Conservation (phyloP, 352 stramenopile species). For the Nothophytophthora sp. region DNA sequence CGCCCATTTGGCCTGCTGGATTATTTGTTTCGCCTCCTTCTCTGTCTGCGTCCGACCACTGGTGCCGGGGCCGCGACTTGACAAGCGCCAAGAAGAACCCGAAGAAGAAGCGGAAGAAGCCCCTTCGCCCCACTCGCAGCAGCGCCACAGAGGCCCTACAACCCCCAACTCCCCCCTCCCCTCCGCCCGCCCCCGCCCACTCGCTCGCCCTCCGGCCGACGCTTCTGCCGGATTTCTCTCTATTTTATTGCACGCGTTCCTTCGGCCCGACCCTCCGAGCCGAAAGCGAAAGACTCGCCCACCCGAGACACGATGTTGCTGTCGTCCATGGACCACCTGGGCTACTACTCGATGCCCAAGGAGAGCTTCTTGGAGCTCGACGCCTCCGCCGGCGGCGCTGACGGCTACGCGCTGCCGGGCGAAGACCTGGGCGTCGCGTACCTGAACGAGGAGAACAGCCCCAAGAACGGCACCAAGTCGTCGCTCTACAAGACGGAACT, state of each 20-base stretch:
- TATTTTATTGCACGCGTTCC: not conserved
- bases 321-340: conserved; percentile 82
- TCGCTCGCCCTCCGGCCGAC: not conserved
- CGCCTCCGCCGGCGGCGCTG: conserved; percentile 29
- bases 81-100: not conserved
- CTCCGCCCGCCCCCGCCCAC: not conserved
- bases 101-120: not conserved
- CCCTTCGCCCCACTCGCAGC: not conserved
- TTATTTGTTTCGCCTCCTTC: conserved; percentile 22
- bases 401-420: conserved; percentile 45
- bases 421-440: conserved; percentile 49
- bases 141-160: not conserved
- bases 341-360: conserved; percentile 83
- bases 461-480: conserved; percentile 85
- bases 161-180: not conserved
- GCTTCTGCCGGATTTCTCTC: not conserved
- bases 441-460: conserved; percentile 81
- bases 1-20: not conserved
- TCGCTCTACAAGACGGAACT: conserved; percentile 90
- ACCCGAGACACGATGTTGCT: conserved; percentile 55
- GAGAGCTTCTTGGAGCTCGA: conserved; percentile 74
- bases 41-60: not conserved
- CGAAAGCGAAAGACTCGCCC: not conserved
- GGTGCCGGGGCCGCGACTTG: conserved; percentile 1
- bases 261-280: not conserved